Percentiles rank a stretch among this genome's conserved stretches.
phyloP scores from a whole-genome alignment of 2,329 filamentous ascomycete species.

The Fusarium sp. region DNA sequence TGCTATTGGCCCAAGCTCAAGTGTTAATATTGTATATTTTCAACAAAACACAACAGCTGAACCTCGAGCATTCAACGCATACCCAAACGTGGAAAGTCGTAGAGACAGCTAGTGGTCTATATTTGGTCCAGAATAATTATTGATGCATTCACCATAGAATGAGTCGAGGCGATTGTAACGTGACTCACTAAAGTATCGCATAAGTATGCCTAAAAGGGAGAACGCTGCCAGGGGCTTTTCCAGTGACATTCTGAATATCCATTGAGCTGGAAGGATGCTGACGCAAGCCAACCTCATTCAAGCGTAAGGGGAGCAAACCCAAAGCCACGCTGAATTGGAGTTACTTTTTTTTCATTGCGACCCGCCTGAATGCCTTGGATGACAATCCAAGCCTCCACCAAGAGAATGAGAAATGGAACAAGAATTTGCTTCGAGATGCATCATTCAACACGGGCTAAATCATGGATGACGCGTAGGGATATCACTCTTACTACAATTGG shows the following conservation, averaged over 20 bases:
- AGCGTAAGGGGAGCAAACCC: neutral
- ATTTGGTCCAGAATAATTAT: neutral
- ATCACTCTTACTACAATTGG: too few species aligned
- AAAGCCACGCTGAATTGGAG: too few species aligned
- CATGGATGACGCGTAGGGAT: constrained; percentile 4
- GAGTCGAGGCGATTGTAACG: constrained; percentile 4
- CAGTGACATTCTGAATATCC: neutral
- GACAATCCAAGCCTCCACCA: constrained; percentile 1
- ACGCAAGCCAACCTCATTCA: constrained; percentile 1
- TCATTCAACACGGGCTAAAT: neutral
- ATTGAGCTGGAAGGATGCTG: neutral
- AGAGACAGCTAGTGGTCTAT: neutral
- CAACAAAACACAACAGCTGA: neutral
- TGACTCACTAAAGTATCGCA: constrained; percentile 1
- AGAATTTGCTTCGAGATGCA: neutral
- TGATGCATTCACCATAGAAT: neutral
- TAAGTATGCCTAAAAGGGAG: constrained; percentile 4
- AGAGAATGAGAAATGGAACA: neutral
- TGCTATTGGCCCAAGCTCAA: too few species aligned
- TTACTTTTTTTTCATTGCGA: too few species aligned
- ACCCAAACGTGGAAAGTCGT: neutral
- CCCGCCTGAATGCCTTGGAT: neutral
- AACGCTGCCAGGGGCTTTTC: neutral
- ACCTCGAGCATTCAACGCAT: neutral
- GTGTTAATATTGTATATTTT: neutral